Evolutionary conservation across 2,329 filamentous ascomycete genomes (phyloP), one percentile per base, ranked within the genome.

Genomic region (Salinomyces thailandicus): DNA sequence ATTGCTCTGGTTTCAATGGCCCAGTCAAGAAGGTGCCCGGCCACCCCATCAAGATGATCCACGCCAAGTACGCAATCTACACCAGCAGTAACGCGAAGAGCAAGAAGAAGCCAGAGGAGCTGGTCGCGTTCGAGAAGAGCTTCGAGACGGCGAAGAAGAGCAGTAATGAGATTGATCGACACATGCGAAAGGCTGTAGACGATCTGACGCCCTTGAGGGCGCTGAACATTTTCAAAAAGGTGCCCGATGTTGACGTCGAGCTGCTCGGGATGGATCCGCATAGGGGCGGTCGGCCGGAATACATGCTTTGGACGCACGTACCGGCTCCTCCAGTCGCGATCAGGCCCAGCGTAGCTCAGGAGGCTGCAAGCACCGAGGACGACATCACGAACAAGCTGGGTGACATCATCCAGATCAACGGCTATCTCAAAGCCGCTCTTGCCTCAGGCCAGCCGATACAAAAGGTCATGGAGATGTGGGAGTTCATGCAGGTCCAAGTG

Each of bases 401-500:
- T 18, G 89, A 98, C 56, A 96, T 98, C 46, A 81, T 95, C 7
- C 85, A 93, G 52, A 85, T 93, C 45, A 94, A 87, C 54, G 81
- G 82, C 37, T 76, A 93, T 50, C 85, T 98, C 44, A 79, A 82
- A 33, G 81, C 84, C 15, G 85, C 85, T 0, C 62, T 96, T 12
- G 72, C 81, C 42, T 86, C 85, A 48, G 89, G 89, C 7, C 83
- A 87, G 11, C 78, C 85, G 0, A 73, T 98, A 2, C 76, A 82
- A 47, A 93, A 85, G 1, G 83, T 96, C 38, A 93, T 96, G 79
- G 91, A 98, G 58, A 86, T 94, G 51, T 98, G 91, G 91, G 91
- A 98, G 55, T 96, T 89, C 53, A 67, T 98, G 42, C 89, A 96
- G 55, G 72, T 94, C 6, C 87, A 96, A 54, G 83, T 96, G 42